Evolutionary conservation across 441 rosid species (phyloP).

Genomic region (Rhodomyrtus psidioides): DNA sequence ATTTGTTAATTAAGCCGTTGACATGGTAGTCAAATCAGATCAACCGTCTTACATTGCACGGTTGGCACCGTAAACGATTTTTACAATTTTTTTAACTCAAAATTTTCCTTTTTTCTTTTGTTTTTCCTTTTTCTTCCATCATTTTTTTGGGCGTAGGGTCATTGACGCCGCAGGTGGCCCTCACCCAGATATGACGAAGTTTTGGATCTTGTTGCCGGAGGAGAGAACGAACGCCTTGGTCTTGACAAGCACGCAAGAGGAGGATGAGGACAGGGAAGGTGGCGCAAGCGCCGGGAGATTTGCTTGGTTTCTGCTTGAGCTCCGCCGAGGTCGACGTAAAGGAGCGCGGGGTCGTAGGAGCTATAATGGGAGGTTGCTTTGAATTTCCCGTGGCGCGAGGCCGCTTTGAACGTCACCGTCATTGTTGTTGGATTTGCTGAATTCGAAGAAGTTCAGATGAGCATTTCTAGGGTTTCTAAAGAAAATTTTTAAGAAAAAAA

Average conservation of each 20-base stretch:
- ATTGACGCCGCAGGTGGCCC: no score
- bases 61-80: no score
- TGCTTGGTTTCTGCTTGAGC: slow-evolving; percentile 1
- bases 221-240: slow-evolving; percentile 28
- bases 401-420: slow-evolving; percentile 12
- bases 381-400: slow-evolving; percentile 3
- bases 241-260: no score
- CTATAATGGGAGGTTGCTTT: no score
- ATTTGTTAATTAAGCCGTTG: no score
- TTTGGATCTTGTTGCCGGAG: slow-evolving; percentile 18
- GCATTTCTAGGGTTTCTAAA: background rate
- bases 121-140: no score
- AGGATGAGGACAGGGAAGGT: background rate
- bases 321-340: slow-evolving; percentile 48
- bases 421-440: background rate
- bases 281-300: background rate
- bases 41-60: no score
- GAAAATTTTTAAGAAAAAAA: no score
- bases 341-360: slow-evolving; percentile 56
- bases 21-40: no score
- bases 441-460: background rate
- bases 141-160: no score
- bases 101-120: no score
- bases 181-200: slow-evolving; percentile 7
- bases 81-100: no score